A percentile compares a stretch with the other conserved stretches of the same genome.
Evolutionary conservation across 495 filamentous ascomycete species (phyloP).

Genomic region (Penicillium maclennaniae): DNA sequence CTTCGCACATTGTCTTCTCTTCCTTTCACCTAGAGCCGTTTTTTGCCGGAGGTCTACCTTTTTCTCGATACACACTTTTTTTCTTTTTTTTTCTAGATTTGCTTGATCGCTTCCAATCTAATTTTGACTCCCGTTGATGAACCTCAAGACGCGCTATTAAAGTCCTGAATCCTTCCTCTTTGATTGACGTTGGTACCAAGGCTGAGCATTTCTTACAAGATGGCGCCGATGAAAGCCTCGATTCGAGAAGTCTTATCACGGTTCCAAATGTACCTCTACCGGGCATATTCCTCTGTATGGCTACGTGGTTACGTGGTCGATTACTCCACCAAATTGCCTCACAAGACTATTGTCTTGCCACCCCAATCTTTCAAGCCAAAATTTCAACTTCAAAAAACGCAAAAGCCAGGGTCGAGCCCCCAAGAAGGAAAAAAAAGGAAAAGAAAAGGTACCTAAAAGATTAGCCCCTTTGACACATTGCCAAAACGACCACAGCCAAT

Average conservation of each 20-base stretch:
- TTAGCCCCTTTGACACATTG: not conserved
- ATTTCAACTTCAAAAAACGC: not conserved
- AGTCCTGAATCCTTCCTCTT: not conserved
- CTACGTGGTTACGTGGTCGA: not conserved
- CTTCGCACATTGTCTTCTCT: constrained; percentile 20
- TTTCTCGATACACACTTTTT: constrained; percentile 22
- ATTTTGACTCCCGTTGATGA: constrained; percentile 13
- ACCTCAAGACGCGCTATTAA: not conserved
- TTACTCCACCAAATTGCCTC: not conserved
- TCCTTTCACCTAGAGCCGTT: constrained; percentile 18
- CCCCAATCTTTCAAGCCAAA: not conserved
- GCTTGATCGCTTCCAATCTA: constrained; percentile 14
- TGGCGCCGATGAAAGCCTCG: too few relatives aligned
- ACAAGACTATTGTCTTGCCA: not conserved
- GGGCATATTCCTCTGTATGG: not conserved
- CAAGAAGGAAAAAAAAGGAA: too few relatives aligned
- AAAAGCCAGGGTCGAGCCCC: not conserved
- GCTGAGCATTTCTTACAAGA: too few relatives aligned
- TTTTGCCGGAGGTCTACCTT: constrained; percentile 10
- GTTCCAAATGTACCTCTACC: not conserved
- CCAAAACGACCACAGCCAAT: not conserved
- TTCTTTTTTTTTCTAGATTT: constrained; percentile 10
- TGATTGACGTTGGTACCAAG: not conserved
- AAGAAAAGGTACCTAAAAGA: not conserved
- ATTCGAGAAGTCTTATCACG: not conserved